Evolutionary conservation across 1,139 yeast genomes (phyloP).

Genomic region (Yamadazyma triangularis): DNA sequence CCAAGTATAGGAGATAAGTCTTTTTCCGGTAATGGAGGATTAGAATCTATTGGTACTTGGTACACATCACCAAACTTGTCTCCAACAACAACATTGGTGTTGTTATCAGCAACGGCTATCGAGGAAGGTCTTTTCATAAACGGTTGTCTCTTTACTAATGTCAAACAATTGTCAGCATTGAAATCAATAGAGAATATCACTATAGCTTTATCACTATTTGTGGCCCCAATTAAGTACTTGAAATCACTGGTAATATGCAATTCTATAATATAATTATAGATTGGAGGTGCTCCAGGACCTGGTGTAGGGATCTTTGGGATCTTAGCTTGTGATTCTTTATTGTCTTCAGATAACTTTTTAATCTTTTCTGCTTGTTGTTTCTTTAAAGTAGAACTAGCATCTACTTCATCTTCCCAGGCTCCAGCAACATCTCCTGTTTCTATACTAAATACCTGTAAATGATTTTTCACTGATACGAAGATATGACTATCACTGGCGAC

Average conservation of each 20-base stretch:
- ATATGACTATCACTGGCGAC: slow-evolving; percentile 42
- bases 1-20: slow-evolving; percentile 70
- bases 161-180: slow-evolving; percentile 31
- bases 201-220: slow-evolving; percentile 81
- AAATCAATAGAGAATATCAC: slow-evolving; percentile 51
- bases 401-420: slow-evolving; percentile 56
- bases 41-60: slow-evolving; percentile 38
- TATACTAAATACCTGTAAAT: slow-evolving; percentile 46
- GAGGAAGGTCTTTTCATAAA: slow-evolving; percentile 92
- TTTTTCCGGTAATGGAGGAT: slow-evolving; percentile 33
- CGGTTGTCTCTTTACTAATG: slow-evolving; percentile 62
- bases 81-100: slow-evolving; percentile 60
- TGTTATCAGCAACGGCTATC: slow-evolving; percentile 54
- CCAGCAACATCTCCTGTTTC: slow-evolving; percentile 36
- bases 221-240: slow-evolving; percentile 56
- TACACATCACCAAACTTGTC: slow-evolving; percentile 98
- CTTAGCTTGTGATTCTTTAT: slow-evolving; percentile 19
- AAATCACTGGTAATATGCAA: slow-evolving; percentile 49
- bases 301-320: slow-evolving; percentile 57
- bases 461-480: slow-evolving; percentile 55
- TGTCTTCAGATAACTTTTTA: slow-evolving; percentile 19
- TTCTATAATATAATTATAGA: slow-evolving; percentile 62
- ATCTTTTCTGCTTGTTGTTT: slow-evolving; percentile 44
- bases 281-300: slow-evolving; percentile 64
- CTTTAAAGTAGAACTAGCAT: slow-evolving; percentile 34